Evolutionary conservation across 2,329 filamentous ascomycete species (phyloP).

Genomic region (Neopestalotiopsis clavispora): DNA sequence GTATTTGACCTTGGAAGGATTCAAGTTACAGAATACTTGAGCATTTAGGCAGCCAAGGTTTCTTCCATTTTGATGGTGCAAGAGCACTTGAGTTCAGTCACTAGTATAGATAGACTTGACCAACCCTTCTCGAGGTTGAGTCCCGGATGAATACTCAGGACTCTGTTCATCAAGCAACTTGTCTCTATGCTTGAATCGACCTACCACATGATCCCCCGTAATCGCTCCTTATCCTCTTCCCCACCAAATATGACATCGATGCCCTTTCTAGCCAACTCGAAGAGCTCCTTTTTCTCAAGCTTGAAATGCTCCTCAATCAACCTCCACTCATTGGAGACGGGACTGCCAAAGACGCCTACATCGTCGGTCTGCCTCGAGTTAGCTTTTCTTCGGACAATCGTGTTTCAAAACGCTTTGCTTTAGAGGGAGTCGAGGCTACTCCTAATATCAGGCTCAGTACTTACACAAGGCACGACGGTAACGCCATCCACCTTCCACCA

Average conservation of each 20-base stretch:
- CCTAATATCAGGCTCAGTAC: conserved; percentile 36
- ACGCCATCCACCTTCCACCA: conserved; percentile 67
- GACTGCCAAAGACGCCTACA: conserved; percentile 79
- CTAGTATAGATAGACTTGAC: no score
- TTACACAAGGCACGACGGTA: conserved; percentile 70
- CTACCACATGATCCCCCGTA: conserved; percentile 57
- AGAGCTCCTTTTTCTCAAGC: conserved; percentile 51
- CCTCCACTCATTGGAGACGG: conserved; percentile 76
- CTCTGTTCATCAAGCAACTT: neutral
- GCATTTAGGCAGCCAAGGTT: no score
- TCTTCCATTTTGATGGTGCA: no score
- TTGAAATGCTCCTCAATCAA: conserved; percentile 74
- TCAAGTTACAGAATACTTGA: no score
- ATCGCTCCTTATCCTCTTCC: conserved; percentile 62
- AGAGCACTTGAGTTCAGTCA: no score
- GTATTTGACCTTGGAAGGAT: no score
- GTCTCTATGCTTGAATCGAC: neutral
- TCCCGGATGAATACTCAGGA: neutral
- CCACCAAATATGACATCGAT: conserved; percentile 71
- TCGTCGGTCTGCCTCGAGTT: conserved; percentile 71
- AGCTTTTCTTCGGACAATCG: neutral
- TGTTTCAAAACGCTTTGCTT: neutral
- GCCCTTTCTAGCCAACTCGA: conserved; percentile 62
- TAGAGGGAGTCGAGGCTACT: neutral
- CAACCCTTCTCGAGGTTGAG: neutral